Percentiles rank a stretch among this genome's conserved stretches.
These are phyloP conservation scores for Solanum aculeatissimum DNA, from an alignment of 305 asterid genomes.

Conservation along the genomic window DNA sequence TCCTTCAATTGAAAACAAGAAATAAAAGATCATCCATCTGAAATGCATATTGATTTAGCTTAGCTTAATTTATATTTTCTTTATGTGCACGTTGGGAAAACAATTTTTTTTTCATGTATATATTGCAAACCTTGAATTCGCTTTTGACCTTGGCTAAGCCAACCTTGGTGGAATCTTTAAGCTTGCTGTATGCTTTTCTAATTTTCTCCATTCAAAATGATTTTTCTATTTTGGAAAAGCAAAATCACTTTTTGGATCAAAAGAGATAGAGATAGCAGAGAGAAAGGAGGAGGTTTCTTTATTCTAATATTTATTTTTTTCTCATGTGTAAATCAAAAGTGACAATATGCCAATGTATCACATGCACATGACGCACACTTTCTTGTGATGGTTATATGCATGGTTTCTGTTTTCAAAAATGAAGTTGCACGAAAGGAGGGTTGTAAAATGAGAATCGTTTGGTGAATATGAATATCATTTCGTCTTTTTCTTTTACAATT, in stretches of 20 bases:
- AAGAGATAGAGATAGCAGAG: neutral
- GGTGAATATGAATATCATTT: neutral
- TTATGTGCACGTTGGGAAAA: neutral
- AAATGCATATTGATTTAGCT: neutral
- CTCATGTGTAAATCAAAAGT: neutral
- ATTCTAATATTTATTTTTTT: neutral
- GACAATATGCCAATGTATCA: neutral
- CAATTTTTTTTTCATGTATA: neutral
- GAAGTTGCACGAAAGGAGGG: neutral
- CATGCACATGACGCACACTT: neutral
- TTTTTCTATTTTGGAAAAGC: neutral
- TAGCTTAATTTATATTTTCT: neutral
- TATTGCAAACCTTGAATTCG: slow-evolving; percentile 59
- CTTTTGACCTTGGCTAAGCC: slow-evolving; percentile 90
- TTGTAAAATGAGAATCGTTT: neutral
- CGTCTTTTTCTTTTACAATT: neutral
- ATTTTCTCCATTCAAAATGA: slow-evolving; percentile 54
- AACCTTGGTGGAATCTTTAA: slow-evolving; percentile 84
- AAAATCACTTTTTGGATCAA: neutral
- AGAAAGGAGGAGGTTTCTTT: neutral
- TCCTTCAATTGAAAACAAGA: slow-evolving; percentile 31
- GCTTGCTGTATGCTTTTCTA: slow-evolving; percentile 84
- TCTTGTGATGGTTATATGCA: neutral
- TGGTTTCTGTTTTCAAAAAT: neutral
- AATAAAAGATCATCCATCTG: neutral